Evolutionary conservation across 352 stramenopile species (phyloP).

Genomic region (Salisapilia sapeloensis): DNA sequence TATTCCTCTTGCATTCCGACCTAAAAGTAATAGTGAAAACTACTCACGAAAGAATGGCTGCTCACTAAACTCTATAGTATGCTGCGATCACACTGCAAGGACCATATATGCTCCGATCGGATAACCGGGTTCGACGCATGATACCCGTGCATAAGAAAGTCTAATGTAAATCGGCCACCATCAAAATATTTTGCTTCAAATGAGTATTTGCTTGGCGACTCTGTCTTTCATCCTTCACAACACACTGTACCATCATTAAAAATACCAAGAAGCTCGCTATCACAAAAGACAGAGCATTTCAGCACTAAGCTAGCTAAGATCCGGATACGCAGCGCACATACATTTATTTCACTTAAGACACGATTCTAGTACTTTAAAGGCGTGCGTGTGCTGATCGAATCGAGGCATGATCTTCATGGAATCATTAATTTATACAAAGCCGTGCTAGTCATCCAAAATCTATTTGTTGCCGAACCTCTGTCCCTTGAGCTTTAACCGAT

Average conservation of each 20-base stretch:
- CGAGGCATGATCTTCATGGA: slow-evolving; percentile 1
- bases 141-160: slow-evolving; percentile 4
- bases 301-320: slow-evolving; percentile 7
- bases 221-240: background rate
- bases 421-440: slow-evolving; percentile 5
- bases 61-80: too few relatives aligned
- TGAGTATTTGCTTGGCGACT: slow-evolving; percentile 6
- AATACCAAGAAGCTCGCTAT: slow-evolving; percentile 3
- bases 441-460: slow-evolving; percentile 6
- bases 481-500: slow-evolving; percentile 2
- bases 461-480: slow-evolving; percentile 8
- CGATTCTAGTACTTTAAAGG: slow-evolving; percentile 11
- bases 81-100: slow-evolving; percentile 1
- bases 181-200: slow-evolving; percentile 1
- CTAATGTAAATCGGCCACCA: background rate
- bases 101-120: slow-evolving; percentile 1
- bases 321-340: slow-evolving; percentile 7
- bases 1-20: too few relatives aligned
- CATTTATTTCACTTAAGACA: slow-evolving; percentile 6
- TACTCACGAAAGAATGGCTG: too few relatives aligned
- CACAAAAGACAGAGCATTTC: slow-evolving; percentile 2
- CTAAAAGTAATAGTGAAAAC: too few relatives aligned
- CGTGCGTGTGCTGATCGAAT: slow-evolving; percentile 5
- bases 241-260: slow-evolving; percentile 7
- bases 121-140: slow-evolving; percentile 2